Evolutionary conservation across 2,329 filamentous ascomycete species (phyloP), one percentile per base, ranked within the genome.

Genomic region (Cylindrodendrum hubeiense): DNA sequence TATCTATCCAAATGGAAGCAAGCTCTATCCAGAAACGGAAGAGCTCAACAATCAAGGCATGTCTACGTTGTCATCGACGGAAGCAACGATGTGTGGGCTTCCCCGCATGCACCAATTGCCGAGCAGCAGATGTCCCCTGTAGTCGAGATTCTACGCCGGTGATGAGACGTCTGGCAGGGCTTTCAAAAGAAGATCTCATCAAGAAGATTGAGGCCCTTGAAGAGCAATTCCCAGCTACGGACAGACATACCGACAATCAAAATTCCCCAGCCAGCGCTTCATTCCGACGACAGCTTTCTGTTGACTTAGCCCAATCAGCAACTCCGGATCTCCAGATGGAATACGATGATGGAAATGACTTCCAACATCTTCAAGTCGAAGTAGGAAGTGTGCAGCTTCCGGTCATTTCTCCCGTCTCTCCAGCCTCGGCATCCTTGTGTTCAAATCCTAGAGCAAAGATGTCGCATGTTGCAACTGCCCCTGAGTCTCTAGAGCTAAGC

Each of bases 21-120:
- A 41, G 24, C 22, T 37, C 30, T 5, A 44, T 51, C 37, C 28
- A 55, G 39, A 60, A 60, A n/a, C 44, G 46, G 30, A 41, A 34
- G 8, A 47, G 44, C 24, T 63, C 60, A 9, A 51, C 52, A 22
- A 63, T 63, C 43, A 63, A 63, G 24, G 60, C 60, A 19, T 63
- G 60, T 22, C 60, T 56, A 13, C 60, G 60, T n/a, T 63, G 60
- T 17, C 60, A 63, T 30, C 44, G 60, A 8, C 60, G 60, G 17
- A 63, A 63, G 21, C 60, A 63, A 22, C 60, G 60, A 26, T 63
- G 60, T 19, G 60, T 63, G 10, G 60, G 60, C 33, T 63, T 50
- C 37, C 60, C 60, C 19, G 43, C 60, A 33, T 63, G 60, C 39
- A 56, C 52, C 9, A 63, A 63, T 33, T 63, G 60, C 44, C 43